These are phyloP conservation scores for Salvia hispanica DNA, from an alignment of 257 asterid species.

Conservation along the genomic window DNA sequence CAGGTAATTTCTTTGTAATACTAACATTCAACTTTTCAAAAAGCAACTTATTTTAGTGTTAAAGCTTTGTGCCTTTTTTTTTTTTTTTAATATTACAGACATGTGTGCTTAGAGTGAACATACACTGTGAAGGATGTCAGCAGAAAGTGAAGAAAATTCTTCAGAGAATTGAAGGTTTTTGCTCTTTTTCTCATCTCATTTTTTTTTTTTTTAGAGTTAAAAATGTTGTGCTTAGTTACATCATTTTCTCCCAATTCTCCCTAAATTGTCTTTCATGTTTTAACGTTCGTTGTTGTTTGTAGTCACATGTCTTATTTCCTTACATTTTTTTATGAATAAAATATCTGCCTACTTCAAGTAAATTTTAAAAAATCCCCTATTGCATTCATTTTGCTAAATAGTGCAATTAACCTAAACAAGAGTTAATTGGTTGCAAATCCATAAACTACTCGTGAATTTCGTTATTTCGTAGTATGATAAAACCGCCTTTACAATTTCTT, in stretches of 20 bases:
- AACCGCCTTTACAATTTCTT: no score
- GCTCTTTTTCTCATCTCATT: not conserved
- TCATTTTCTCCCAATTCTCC: not conserved
- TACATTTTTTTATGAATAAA: no score
- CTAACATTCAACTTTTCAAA: not conserved
- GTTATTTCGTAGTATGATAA: no score
- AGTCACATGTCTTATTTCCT: not conserved
- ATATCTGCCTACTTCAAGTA: no score
- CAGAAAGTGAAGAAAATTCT: slow-evolving; percentile 88
- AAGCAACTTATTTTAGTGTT: no score
- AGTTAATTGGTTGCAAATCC: no score
- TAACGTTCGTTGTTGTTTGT: not conserved
- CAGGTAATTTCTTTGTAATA: slow-evolving; percentile 46
- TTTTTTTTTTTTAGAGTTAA: no score
- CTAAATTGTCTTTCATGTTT: not conserved
- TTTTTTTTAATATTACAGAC: slow-evolving; percentile 42
- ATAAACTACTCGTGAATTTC: no score
- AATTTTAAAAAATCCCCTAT: no score
- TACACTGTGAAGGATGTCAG: slow-evolving; percentile 94
- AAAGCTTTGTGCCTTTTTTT: not conserved
- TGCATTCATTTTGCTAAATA: no score
- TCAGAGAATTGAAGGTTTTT: slow-evolving; percentile 76
- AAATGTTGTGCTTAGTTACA: not conserved
- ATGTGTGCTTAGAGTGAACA: slow-evolving; percentile 81
- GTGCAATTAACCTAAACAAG: no score